These are phyloP conservation scores for Leptographium radiaticola DNA, from an alignment of 2,329 filamentous ascomycete species.

Conservation along the genomic window DNA sequence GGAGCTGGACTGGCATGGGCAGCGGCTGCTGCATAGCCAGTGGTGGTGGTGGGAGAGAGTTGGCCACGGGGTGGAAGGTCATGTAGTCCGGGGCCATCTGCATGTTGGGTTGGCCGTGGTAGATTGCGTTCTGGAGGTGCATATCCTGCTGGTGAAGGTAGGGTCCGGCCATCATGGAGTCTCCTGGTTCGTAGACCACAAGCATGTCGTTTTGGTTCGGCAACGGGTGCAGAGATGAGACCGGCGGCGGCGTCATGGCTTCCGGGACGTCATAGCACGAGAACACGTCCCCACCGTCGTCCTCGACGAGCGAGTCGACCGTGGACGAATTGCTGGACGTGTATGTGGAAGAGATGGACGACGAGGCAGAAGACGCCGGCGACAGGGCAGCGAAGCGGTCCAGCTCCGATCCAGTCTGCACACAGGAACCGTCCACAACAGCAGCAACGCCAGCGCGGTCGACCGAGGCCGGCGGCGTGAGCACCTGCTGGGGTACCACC, in stretches of 20 bases:
- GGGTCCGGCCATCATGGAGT: conserved; percentile 15
- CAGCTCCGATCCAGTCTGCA: neutral
- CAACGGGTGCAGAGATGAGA: conserved; percentile 8
- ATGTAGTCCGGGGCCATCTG: conserved; percentile 1
- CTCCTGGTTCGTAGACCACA: conserved; percentile 33
- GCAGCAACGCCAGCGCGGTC: neutral
- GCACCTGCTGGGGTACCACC: neutral
- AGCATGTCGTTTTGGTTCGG: conserved; percentile 12
- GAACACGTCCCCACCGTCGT: conserved; percentile 24
- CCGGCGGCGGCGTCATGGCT: conserved; percentile 24
- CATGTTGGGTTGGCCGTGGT: neutral
- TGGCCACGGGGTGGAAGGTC: conserved; percentile 10
- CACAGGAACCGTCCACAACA: conserved; percentile 20
- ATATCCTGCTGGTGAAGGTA: neutral
- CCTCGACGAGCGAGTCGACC: conserved; percentile 11
- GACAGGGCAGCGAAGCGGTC: conserved; percentile 25
- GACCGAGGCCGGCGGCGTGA: neutral
- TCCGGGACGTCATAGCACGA: conserved; percentile 28
- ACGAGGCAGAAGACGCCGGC: conserved; percentile 23
- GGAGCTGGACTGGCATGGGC: conserved; percentile 1
- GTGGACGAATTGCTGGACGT: conserved; percentile 3
- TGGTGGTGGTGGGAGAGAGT: neutral
- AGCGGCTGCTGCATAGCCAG: conserved; percentile 9
- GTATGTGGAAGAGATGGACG: conserved; percentile 25
- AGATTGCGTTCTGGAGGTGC: neutral